Evolutionary conservation across 2,329 filamentous ascomycete species (phyloP).

Genomic region (Plectosphaerella cucumerina): DNA sequence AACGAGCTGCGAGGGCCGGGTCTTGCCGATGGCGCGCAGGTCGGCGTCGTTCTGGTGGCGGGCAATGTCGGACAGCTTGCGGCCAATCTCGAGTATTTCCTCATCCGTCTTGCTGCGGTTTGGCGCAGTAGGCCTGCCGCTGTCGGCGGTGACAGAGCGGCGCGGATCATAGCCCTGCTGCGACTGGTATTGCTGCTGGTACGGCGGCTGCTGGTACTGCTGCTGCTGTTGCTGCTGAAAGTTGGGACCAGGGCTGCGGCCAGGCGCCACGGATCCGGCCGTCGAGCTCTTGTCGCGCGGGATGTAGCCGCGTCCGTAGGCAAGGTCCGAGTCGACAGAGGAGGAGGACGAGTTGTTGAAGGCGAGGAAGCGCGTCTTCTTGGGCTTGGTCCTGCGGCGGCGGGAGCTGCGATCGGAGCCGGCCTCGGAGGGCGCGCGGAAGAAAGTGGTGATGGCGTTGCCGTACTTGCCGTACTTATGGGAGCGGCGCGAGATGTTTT

Average conservation of each 20-base stretch:
- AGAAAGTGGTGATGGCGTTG: slow-evolving; percentile 59
- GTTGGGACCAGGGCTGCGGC: not conserved
- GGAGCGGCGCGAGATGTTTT: slow-evolving; percentile 61
- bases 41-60: slow-evolving; percentile 48
- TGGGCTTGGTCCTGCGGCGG: slow-evolving; percentile 41
- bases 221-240: not conserved
- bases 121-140: slow-evolving; percentile 15
- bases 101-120: slow-evolving; percentile 43
- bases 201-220: not conserved
- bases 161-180: slow-evolving; percentile 1
- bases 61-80: slow-evolving; percentile 49
- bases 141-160: slow-evolving; percentile 10
- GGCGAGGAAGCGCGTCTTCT: slow-evolving; percentile 50
- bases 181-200: no score
- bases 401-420: not conserved
- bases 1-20: slow-evolving; percentile 29
- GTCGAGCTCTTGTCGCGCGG: slow-evolving; percentile 27
- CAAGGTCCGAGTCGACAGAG: slow-evolving; percentile 63
- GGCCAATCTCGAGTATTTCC: slow-evolving; percentile 53
- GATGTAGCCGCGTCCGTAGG: slow-evolving; percentile 60
- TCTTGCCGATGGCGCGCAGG: slow-evolving; percentile 34
- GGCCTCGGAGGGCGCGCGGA: slow-evolving; percentile 52
- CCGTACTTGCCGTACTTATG: slow-evolving; percentile 40
- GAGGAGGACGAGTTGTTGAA: slow-evolving; percentile 63
- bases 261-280: not conserved